Conservation (phyloP, 2,329 filamentous ascomycete genomes). For the Periconia digitata region DNA sequence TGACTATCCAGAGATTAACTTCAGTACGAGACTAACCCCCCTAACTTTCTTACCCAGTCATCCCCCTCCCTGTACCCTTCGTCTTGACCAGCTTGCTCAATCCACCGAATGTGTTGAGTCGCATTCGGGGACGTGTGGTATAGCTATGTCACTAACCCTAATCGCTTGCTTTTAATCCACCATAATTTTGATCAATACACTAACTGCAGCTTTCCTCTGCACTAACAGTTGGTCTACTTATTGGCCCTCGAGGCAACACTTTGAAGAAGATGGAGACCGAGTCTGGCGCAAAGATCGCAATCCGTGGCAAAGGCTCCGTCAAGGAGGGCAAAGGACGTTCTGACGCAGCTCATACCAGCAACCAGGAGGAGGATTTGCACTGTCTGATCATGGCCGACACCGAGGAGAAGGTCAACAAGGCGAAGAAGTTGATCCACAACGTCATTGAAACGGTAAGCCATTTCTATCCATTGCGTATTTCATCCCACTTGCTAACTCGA, state of each 20-base stretch:
- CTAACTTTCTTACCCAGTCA: constrained; percentile 48
- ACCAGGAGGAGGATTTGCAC: constrained; percentile 99
- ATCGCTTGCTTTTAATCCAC: constrained; percentile 27
- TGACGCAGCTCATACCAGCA: constrained; percentile 98
- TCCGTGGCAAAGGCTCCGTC: constrained; percentile 98
- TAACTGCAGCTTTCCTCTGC: constrained; percentile 82
- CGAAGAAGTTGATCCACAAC: constrained; percentile 97
- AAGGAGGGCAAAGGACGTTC: constrained; percentile 99
- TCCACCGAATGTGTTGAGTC: constrained; percentile 26
- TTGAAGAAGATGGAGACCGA: constrained; percentile 99
- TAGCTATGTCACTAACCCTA: constrained; percentile 46
- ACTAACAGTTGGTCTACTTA: constrained; percentile 98
- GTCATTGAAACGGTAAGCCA: constrained; percentile 92
- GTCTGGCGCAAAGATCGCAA: constrained; percentile 97
- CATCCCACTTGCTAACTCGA: constrained; percentile 29
- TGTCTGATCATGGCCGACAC: constrained; percentile 99
- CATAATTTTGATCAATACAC: constrained; percentile 58
- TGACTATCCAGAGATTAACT: constrained; percentile 99
- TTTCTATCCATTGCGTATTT: neutral
- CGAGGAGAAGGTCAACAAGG: constrained; percentile 99
- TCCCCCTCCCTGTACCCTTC: constrained; percentile 46
- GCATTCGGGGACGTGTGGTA: constrained; percentile 40
- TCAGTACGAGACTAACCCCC: constrained; percentile 99
- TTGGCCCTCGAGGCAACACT: constrained; percentile 99
- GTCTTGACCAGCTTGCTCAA: constrained; percentile 49